Evolutionary conservation across 2,329 filamentous ascomycete species (phyloP), one percentile per base, ranked within the genome.

Genomic region (Cadophora luteo-olivacea): DNA sequence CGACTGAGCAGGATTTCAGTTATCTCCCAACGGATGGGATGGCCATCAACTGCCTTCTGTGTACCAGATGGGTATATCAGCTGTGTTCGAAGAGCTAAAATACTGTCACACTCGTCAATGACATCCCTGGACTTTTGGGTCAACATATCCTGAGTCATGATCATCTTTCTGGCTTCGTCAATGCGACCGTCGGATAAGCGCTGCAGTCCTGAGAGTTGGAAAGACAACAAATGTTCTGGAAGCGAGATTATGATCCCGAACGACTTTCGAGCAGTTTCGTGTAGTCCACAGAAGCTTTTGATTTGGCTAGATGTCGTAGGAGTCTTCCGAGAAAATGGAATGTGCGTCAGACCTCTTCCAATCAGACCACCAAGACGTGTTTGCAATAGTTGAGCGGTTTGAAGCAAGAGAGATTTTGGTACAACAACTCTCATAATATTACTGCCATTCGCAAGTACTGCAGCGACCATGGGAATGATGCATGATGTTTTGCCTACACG

Each of bases 401-500:
- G 83, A 4, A 81, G 74, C 0, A 84, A 75, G 11, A 85, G 75
- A 1, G 82, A 75, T 61, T 82, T 81, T 0, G 81, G 81, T 1
- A 85, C 81, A 1, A 86, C 68, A 0, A 85, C 75, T 8, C 85
- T 77, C 0, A 79, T 74, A 0, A 87, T 73, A 25, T 70, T 69
- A 5, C 69, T 75, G 0, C 79, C 76, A 70, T 87, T 77, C 0
- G 85, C 85, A 0, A 88, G 75, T 0, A 80, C 69, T 0, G 80
- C 78, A 0, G 82, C 80, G 0, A 80, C 84, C 82, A 87, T 85
- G 0, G 85, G 86, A 7, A 87, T 82, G 25, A 88, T 85, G 61
- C 82, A 83, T 0, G 84, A 86, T 0, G 86, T 88, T 76, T 89
- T 89, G 0, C 86, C 85, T 79, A 89, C 83, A 0, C 3, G 16